Evolutionary conservation across 1,284 basidiomycete species (phyloP), one percentile per base, ranked within the genome.

Genomic region (Ganoderma leucocontextum): DNA sequence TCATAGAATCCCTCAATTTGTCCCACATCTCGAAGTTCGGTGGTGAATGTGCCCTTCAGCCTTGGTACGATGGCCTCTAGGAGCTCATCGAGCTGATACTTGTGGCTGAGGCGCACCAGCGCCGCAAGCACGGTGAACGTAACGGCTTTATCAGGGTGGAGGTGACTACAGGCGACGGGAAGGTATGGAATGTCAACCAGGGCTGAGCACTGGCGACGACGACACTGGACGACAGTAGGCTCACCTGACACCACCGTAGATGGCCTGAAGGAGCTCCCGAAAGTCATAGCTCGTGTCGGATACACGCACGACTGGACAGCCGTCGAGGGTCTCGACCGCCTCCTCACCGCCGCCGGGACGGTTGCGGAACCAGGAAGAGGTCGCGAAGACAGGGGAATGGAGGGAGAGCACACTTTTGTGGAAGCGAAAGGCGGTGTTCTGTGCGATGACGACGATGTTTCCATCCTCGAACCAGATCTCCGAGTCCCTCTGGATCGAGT

Each of bases 251-350:
- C 67, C 67, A 36, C 65, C 65, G 44, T 64, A 65, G 2, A 67
- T 19, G 15, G 39, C 69, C 4, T 44, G 60, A 17, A 67, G 58
- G 15, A 70, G 59, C 39, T 70, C 47, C 39, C 47, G 44, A 29
- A 67, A 62, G 44, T 70, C 69, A n/a, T 70, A 58, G 36, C 25
- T 9, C 10, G 69, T 66, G 52, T 70, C 69, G 2, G 63, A 52
- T 5, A 65, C 33, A 15, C 63, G 69, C 25, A 70, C 65, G n/a
- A 65, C 55, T 1, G 69, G 65, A 39, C 53, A 62, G 4, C 63
- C 66, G 22, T 65, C 69, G 19, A 65, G 1, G 17, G 41, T 35
- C 39, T 67, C 63, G 19, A n/a, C 17, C 19, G 19, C 44, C 33
- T 29, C 29, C 29, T 29, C 29, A 29, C 29, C 9, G 39, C 9